Evolutionary conservation across 2,329 filamentous ascomycete species (phyloP), one percentile per base, ranked within the genome.

Genomic region (Niveomyces coronatus): DNA sequence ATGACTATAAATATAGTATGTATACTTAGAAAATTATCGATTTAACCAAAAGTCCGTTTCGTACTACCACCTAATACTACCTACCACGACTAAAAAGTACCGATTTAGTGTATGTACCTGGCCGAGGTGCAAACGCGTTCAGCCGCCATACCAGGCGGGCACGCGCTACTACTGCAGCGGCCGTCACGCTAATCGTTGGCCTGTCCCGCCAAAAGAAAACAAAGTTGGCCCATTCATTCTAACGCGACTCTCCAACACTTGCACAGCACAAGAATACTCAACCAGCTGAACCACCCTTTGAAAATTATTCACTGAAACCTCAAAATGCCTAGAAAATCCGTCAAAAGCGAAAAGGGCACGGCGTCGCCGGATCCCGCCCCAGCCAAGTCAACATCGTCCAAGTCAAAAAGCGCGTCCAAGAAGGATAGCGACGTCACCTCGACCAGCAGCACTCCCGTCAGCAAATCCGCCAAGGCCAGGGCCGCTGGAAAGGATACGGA

Each of bases 271-370:
- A 16, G 16, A 14, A 35, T 14, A 8, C 5, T 10, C 13, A 19
- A 3, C 13, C 5, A 9, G 4, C n/a, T 4, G 9, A 18, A 9
- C 11, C 15, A 5, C 11, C 11, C 7, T 7, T 24, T 7, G n/a
- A 10, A 14, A 22, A 5, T 13, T 19, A 16, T 20, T 20, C 15
- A 31, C 18, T 18, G 16, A 5, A 9, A 32, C 11, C 3, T 18
- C 31, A 35, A 35, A 13, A 40, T 40, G 38, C 24, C 38, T 19
- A 35, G 32, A 35, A 34, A 35, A 37, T 31, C 39, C 14, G 14
- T 14, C 34, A 41, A 41, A 24, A 37, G 39, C 34, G 39, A 41
- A 14, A 30, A 35, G 14, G 24, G 33, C 39, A 37, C 32, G 27
- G 19, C 39, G 9, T 41, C 39, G 33, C 34, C 39, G 3, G 33